Conservation (phyloP, 352 stramenopile genomes). For the Phytophthora melonis region DNA sequence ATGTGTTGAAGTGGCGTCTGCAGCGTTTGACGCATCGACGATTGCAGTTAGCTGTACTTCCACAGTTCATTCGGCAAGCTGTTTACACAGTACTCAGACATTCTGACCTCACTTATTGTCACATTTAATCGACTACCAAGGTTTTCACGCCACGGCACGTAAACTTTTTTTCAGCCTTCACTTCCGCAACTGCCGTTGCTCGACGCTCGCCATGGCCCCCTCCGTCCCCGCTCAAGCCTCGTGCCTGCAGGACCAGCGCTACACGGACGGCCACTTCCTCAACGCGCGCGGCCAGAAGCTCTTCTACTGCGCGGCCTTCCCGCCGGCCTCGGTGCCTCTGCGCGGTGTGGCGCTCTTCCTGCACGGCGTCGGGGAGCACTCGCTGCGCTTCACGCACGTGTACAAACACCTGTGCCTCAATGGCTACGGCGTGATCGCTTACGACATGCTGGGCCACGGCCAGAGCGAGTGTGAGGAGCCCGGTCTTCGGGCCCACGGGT, state of each 20-base stretch:
- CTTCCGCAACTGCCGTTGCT: background rate
- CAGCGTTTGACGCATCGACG: background rate
- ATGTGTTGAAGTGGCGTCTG: background rate
- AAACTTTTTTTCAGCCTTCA: background rate
- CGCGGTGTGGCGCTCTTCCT: slow-evolving; percentile 67
- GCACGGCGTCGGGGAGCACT: slow-evolving; percentile 74
- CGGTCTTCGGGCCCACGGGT: slow-evolving; percentile 50
- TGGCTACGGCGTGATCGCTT: slow-evolving; percentile 66
- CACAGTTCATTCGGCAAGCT: background rate
- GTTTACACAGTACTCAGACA: background rate
- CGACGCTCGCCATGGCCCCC: slow-evolving; percentile 11
- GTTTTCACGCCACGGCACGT: background rate
- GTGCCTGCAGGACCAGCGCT: slow-evolving; percentile 32
- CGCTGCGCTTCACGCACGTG: slow-evolving; percentile 66
- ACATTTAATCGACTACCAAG: background rate
- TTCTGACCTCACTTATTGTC: background rate
- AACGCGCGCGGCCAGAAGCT: slow-evolving; percentile 60
- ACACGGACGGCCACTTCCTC: slow-evolving; percentile 50
- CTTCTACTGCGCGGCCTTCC: slow-evolving; percentile 69
- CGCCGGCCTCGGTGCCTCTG: slow-evolving; percentile 35
- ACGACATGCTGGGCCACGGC: slow-evolving; percentile 72
- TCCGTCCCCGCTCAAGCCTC: slow-evolving; percentile 17
- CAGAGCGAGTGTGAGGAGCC: slow-evolving; percentile 56
- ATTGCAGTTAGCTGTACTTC: background rate
- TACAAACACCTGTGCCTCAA: slow-evolving; percentile 54